Base-by-base conservation (phyloP, 495 filamentous ascomycete species). In the Trichoderma parareesei region DNA sequence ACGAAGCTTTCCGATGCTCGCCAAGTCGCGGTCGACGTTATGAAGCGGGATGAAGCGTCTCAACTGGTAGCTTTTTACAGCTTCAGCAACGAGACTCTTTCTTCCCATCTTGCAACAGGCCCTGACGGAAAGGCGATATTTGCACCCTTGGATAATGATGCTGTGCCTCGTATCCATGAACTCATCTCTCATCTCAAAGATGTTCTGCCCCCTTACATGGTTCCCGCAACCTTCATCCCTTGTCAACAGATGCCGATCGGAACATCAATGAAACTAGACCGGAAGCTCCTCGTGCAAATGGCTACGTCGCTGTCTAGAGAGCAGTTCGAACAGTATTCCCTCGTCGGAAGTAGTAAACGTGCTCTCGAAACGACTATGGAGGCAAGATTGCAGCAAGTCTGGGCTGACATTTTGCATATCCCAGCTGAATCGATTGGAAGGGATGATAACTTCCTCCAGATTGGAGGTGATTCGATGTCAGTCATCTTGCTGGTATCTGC, bases 191-290 rank as follows among this genome's bases (percentile, higher is more conserved):
- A 97, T 82, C 72, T 98, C 93, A 1, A 89, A 87, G 16, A 93
- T 92, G 0, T 92, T 91, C 76, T 91, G 93, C 72, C 89, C 87
- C 5, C 90, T 86, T 71, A 92, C 89, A 67, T 86, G 82, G 65
- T 85, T 14, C 60, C 60, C 0, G 33, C 9, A 27, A 62, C 42
- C 0, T 62, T 41, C 14, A 41, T 62, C n/a, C 60, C 60, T 0
- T 41, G 38, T 7, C 18, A 14, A 16, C 14, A 62, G 10, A 62
- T 62, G 60, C 60, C 60, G 13, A 6, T 62, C 2, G 60, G 38
- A 76, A 79, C 65, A 16, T 64, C 76, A 5, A 73, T 69, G 2
- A 75, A 77, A 64, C 69, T 78, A 27, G 73, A 78, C 59, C 66
- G 60, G 38, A 60, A 69, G 20, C 65, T 67, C 1, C 60, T 62